Evolutionary conservation across 345 rosid genomes (phyloP).

Genomic region (Syzygium jambos): DNA sequence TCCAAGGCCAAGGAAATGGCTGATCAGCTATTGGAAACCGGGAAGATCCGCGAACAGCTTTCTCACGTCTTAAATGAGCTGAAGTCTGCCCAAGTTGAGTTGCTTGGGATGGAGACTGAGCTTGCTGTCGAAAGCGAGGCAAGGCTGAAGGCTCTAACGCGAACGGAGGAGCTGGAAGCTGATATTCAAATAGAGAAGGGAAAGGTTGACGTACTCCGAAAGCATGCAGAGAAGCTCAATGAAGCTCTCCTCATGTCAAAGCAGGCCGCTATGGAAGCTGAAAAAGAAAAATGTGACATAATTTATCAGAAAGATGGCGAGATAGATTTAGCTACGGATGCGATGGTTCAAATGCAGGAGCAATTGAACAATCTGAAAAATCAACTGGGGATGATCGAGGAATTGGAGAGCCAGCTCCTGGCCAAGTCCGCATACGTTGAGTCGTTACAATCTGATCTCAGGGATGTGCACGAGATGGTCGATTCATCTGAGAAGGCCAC

Average conservation of each 20-base stretch:
- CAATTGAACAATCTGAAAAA: conserved; percentile 15
- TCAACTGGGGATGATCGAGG: conserved; percentile 9
- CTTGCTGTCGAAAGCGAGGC: conserved; percentile 27
- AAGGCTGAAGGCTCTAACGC: conserved; percentile 21
- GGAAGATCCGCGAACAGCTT: conserved; percentile 15
- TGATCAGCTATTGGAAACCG: conserved; percentile 14
- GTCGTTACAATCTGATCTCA: conserved; percentile 11
- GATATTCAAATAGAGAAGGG: conserved; percentile 27
- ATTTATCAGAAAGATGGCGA: conserved; percentile 18
- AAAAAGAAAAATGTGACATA: conserved; percentile 7
- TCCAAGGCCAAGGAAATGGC: conserved; percentile 22
- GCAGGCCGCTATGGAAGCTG: conserved; percentile 14
- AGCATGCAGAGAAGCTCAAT: conserved; percentile 14
- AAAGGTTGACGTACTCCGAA: conserved; percentile 22
- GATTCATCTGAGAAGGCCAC: conserved; percentile 12
- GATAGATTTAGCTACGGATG: conserved; percentile 5
- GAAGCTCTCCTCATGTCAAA: conserved; percentile 12
- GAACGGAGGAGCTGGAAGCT: conserved; percentile 22
- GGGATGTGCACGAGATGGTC: conserved; percentile 9
- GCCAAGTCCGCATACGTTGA: conserved; percentile 13
- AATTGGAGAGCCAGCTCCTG: conserved; percentile 23
- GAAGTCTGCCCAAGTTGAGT: conserved; percentile 21
- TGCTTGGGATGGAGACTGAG: conserved; percentile 25
- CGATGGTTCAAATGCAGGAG: conserved; percentile 8
- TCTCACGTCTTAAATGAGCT: conserved; percentile 22